phyloP scores from a whole-genome alignment of 768 basidiomycete genomes.

The Phaeolepiota aurea region DNA sequence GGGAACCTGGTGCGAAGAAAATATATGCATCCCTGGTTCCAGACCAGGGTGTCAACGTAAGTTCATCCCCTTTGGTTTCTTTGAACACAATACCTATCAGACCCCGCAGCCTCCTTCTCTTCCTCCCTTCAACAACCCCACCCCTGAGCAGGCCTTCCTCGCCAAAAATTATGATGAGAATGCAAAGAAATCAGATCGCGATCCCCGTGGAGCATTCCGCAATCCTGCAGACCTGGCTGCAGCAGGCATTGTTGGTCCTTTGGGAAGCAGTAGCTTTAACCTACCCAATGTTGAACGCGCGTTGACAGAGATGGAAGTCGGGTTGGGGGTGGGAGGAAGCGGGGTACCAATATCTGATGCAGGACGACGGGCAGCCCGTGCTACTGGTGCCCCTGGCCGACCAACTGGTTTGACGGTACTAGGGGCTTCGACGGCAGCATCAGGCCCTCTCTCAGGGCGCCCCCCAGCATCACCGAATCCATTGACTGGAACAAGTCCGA shows the following conservation, averaged over 20 bases:
- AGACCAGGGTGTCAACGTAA: slow-evolving; percentile 67
- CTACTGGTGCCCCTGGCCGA: slow-evolving; percentile 21
- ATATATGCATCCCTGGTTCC: slow-evolving; percentile 68
- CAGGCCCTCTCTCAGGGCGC: slow-evolving; percentile 20
- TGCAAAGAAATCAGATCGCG: slow-evolving; percentile 81
- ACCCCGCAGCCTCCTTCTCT: slow-evolving; percentile 55
- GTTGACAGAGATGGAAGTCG: slow-evolving; percentile 80
- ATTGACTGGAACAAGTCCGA: slow-evolving; percentile 15
- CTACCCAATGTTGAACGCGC: slow-evolving; percentile 86
- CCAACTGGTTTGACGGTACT: slow-evolving; percentile 31
- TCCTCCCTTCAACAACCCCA: slow-evolving; percentile 73
- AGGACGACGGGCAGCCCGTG: slow-evolving; percentile 18
- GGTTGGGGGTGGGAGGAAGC: slow-evolving; percentile 20
- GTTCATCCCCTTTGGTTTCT: slow-evolving; percentile 10
- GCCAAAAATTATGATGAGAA: slow-evolving; percentile 88
- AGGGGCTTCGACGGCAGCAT: slow-evolving; percentile 22
- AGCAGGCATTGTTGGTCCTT: slow-evolving; percentile 86
- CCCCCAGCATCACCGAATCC: slow-evolving; percentile 30
- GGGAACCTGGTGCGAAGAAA: slow-evolving; percentile 55
- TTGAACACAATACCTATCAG: slow-evolving; percentile 1
- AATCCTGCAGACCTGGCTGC: slow-evolving; percentile 57
- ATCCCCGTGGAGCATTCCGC: slow-evolving; percentile 83
- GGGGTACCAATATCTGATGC: slow-evolving; percentile 14
- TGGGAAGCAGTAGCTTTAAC: slow-evolving; percentile 80
- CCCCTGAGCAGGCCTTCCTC: slow-evolving; percentile 87